These are phyloP conservation scores for Ceratobasidium sp. DNA, from an alignment of 1,284 basidiomycete genomes.

Conservation along the genomic window DNA sequence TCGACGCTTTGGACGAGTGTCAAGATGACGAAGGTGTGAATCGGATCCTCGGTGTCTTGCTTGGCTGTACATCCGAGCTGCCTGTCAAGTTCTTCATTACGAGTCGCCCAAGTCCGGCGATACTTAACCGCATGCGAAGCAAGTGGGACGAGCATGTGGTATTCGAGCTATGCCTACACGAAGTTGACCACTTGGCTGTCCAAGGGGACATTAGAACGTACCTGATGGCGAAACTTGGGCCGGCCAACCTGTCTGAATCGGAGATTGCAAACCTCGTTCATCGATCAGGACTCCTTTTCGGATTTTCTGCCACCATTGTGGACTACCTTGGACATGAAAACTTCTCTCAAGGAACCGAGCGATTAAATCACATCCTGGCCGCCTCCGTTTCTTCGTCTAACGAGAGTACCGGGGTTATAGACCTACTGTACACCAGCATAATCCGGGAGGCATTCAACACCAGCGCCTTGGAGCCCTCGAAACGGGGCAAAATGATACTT, in stretches of 20 bases:
- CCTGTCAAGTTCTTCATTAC: background rate
- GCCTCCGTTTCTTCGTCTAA: background rate
- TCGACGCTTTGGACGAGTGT: conserved; percentile 14
- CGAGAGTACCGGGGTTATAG: background rate
- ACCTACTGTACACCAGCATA: background rate
- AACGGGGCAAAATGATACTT: background rate
- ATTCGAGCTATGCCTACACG: background rate
- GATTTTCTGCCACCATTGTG: background rate
- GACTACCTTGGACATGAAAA: background rate
- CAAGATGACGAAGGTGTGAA: background rate
- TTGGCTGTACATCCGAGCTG: background rate
- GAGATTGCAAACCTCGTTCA: background rate
- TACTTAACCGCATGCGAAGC: background rate
- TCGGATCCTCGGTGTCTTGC: background rate
- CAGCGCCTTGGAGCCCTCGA: background rate
- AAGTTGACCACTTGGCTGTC: background rate
- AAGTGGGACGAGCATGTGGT: background rate
- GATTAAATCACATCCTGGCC: background rate
- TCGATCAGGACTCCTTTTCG: background rate
- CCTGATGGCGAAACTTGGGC: background rate
- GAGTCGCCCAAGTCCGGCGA: background rate
- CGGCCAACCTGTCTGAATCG: background rate
- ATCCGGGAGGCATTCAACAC: background rate
- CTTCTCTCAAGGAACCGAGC: background rate
- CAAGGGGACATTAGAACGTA: background rate